These are phyloP conservation scores for Leccinum rimulosum DNA, from an alignment of 768 basidiomycete genomes.

Conservation along the genomic window DNA sequence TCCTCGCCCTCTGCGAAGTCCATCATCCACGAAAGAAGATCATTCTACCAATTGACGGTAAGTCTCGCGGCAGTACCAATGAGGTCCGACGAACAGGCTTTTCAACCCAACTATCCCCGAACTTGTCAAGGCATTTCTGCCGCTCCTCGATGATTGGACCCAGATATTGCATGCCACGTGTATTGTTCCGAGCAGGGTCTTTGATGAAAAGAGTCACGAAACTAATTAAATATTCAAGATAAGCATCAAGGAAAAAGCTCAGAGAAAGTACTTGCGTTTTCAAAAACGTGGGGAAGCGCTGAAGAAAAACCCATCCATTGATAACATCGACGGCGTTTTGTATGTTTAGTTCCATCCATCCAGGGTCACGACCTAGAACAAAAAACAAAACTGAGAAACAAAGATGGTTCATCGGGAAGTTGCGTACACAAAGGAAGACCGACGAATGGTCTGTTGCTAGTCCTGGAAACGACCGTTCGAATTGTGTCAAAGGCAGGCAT, in stretches of 20 bases:
- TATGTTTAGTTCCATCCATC: neutral
- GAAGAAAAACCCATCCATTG: neutral
- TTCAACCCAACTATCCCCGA: neutral
- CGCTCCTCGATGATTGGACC: conserved; percentile 4
- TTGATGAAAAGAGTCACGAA: neutral
- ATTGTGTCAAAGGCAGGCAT: neutral
- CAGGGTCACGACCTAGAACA: neutral
- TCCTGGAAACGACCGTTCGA: neutral
- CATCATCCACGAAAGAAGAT: neutral
- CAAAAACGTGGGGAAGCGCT: neutral
- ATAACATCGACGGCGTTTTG: neutral
- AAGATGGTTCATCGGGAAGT: too few relatives aligned
- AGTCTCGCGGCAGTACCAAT: neutral
- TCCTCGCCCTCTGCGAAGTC: neutral
- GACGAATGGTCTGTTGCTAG: neutral
- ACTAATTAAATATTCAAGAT: neutral
- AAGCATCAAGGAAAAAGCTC: neutral
- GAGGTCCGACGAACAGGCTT: neutral
- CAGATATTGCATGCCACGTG: neutral
- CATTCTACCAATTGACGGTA: neutral
- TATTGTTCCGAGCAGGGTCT: neutral
- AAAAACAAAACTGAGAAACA: neutral
- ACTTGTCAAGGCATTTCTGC: neutral
- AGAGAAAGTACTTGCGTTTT: neutral
- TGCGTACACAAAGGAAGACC: neutral